These are phyloP conservation scores for Diaporthe citriasiana DNA, from an alignment of 2,329 filamentous ascomycete species.

Conservation along the genomic window DNA sequence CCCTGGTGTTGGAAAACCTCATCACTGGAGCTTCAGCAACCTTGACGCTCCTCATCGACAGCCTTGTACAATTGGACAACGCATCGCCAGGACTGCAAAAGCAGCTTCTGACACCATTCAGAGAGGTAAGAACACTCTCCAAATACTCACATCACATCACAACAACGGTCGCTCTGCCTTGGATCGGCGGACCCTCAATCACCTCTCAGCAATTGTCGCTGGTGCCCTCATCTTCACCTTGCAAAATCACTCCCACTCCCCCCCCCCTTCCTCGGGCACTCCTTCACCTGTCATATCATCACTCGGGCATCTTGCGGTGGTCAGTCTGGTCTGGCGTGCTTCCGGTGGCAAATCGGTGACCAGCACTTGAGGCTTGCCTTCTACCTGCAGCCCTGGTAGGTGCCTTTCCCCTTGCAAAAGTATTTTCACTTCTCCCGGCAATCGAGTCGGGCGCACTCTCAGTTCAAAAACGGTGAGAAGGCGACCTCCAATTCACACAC, in stretches of 20 bases:
- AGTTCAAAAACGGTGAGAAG: neutral
- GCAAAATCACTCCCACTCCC: neutral
- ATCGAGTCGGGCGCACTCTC: neutral
- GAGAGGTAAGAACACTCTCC: neutral
- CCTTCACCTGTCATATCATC: neutral
- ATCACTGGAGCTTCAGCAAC: conserved; percentile 12
- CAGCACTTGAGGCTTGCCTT: neutral
- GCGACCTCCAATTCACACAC: neutral
- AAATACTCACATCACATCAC: neutral
- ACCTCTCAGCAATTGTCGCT: neutral
- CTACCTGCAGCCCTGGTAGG: conserved; percentile 6
- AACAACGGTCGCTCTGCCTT: neutral
- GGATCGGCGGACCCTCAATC: neutral
- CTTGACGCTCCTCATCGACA: conserved; percentile 13
- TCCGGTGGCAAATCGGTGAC: conserved; percentile 3
- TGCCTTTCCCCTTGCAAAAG: neutral
- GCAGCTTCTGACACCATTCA: conserved; percentile 5
- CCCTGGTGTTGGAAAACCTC: neutral
- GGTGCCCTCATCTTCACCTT: neutral
- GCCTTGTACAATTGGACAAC: conserved; percentile 25
- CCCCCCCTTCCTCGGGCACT: no score
- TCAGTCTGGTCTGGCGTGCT: neutral
- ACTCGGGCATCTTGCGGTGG: neutral
- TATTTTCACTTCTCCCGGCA: neutral
- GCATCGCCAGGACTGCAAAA: conserved; percentile 28